A percentile compares a stretch with the other conserved stretches of the same genome.
phyloP scores from a whole-genome alignment of 1,284 basidiomycete species.

The Malassezia japonica region DNA sequence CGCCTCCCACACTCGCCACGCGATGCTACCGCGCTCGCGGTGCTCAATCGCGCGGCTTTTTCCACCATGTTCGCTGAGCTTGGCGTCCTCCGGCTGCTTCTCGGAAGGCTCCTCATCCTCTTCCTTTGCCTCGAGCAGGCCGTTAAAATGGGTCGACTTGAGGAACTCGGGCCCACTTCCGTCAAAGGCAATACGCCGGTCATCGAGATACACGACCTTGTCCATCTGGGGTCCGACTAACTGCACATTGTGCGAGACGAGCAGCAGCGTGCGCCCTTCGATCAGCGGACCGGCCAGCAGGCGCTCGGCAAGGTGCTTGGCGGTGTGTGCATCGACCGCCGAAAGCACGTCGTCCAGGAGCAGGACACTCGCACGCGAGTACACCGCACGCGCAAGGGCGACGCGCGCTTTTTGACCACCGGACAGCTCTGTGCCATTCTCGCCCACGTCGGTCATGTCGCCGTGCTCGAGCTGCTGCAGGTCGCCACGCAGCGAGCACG shows the following conservation, averaged over 20 bases:
- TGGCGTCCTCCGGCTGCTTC: neutral
- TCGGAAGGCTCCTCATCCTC: conserved; percentile 29
- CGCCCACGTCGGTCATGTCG: conserved; percentile 34
- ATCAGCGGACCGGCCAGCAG: conserved; percentile 26
- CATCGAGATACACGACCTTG: conserved; percentile 31
- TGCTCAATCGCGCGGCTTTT: neutral
- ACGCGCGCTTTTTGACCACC: conserved; percentile 40
- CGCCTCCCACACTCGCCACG: conserved; percentile 15
- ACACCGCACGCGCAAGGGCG: conserved; percentile 35
- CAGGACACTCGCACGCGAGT: conserved; percentile 28
- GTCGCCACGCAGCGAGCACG: conserved; percentile 30
- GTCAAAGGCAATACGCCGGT: conserved; percentile 13
- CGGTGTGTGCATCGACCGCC: conserved; percentile 57
- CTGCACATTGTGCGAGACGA: conserved; percentile 60
- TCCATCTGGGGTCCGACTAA: conserved; percentile 21
- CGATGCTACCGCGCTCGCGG: conserved; percentile 18
- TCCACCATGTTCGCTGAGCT: neutral
- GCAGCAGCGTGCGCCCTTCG: conserved; percentile 59
- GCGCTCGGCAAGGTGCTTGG: conserved; percentile 51
- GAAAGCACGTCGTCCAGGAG: conserved; percentile 44
- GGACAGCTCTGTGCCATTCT: conserved; percentile 31
- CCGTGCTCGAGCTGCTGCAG: conserved; percentile 31
- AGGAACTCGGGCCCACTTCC: conserved; percentile 25
- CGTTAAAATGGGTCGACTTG: conserved; percentile 28
- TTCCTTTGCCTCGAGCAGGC: conserved; percentile 24